Evolutionary conservation across 225 moss, liverwort and hornwort species (phyloP), one percentile per base, ranked within the genome.

Genomic region (Physcomitrellopsis africana): DNA sequence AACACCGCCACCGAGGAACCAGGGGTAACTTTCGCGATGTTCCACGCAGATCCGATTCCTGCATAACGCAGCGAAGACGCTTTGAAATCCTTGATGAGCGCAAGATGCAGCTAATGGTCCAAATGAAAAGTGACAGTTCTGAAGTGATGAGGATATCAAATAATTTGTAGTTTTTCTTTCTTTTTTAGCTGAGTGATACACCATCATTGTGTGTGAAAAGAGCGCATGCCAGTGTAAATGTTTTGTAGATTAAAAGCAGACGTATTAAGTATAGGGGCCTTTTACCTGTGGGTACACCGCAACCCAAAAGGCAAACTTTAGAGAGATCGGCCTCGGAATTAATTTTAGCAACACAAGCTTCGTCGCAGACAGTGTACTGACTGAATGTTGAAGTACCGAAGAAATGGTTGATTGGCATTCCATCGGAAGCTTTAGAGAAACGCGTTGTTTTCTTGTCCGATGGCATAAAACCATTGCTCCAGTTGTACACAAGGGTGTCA

Each of bases 21-120:
- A 43, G 79, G 75, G 1, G 67, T 73, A 24, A 94, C 81, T 77
- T 89, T 80, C 46, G 90, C 92, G 72, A 87, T 79, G 24, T 92
- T 90, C 86, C 88, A 87, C 1, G 64, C 89, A 14, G 87, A 85
- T 37, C 92, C 92, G 43, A 92, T 72, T 69, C 92, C 87, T 94
- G 75, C 67, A 8, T 0, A 60, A 10, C n/a, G 61, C 6, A 41
- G 14, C 32, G 20, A 15, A 46, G 17, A 29, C 9, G 3, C 11
- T 43, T 17, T 6, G 54, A 70, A n/a, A 37, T 37, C 32, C 10
- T 43, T 0, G 0, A 20, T 32, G 70, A 43, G 44, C n/a, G 47
- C 11, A 8, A 19, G 7, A 44, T 0, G 16, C 19, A 17, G n/a
- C 17, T 26, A 20, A 13, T 29, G 5, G 20, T 10, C 41, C 11